Base-by-base conservation (phyloP, 2,329 filamentous ascomycete genomes). In the Penicillium griseofulvum region DNA sequence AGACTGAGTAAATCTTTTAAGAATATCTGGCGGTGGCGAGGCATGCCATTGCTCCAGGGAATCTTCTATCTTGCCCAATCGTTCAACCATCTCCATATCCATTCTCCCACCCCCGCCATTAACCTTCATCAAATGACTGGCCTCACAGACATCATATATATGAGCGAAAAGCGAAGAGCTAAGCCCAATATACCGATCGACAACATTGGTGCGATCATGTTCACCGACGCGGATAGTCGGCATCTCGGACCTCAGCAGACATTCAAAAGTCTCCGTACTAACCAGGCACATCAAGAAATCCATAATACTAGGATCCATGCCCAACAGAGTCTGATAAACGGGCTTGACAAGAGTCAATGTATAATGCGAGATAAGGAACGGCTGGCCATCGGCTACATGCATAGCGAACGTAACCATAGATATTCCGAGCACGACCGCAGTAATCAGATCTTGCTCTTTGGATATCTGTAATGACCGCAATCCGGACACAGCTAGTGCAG, bases 371-470 rank as follows among this genome's bases (percentile, higher is more conserved):
- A 63, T 61, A 12, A 61, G 34, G 41, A 47, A 52, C 0, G 56
- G 46, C 26, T 61, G 56, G n/a, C 60, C 60, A 29, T 59, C 34
- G 11, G 37, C 39, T 11, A 62, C 56, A 50, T 62, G 60, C 60
- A 62, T 57, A 14, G 60, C 60, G 36, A 62, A 61, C 16, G 58
- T 62, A 1, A 59, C 39, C 56, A 62, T 52, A 17, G 58, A 34
- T 28, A 62, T 52, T 11, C 56, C 55, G 12, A 62, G 48, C 1
- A 57, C 19, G 0, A 62, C n/a, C 7, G 53, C 52, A 2, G 47
- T 59, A 7, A 43, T 19, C 12, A 62, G 10, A n/a, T 62, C 58
- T 8, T 55, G 41, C n/a, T 57, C 36, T 3, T 50, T 37, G 1
- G 22, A 44, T 31, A 59, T 53, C 19, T 41, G n/a, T 10, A 57